Base-by-base conservation (phyloP, 352 stramenopile species). In the Globisporangium ultimum region DNA sequence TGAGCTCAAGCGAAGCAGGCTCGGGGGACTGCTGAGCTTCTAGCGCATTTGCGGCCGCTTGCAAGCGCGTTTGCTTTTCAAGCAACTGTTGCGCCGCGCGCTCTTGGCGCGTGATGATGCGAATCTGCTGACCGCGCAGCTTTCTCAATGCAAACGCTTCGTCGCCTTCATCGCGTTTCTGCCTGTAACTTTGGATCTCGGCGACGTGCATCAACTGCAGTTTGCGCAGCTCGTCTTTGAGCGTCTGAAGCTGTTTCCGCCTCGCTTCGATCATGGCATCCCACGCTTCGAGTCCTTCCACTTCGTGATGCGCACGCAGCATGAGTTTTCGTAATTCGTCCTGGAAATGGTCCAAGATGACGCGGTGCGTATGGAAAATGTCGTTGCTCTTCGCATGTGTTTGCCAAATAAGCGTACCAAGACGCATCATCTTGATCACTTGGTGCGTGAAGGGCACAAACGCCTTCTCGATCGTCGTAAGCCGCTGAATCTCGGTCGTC, bases 381-480 rank as follows among this genome's bases (percentile, higher is more conserved):
- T 63, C 58, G 4, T 80, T 83, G 28, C 53, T 73, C 42, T 76
- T 75, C 3, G 34, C 48, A 52, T 88, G 69, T 0, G 74, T 78
- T 34, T 84, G 63, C 8, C 66, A 46, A 12, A 89, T 63, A 3
- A 87, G 53, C 2, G 55, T 67, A 2, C 68, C 64, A 11, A 91
- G 63, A 10, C 76, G 68, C 36, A 78, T 51, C 14, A 77, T 60
- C 13, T 70, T 69, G 24, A 94, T 69, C 24, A 92, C 71, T 21
- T 91, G 78, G 50, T 92, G 84, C 0, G 62, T 91, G 61, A 92
- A 94, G 2, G 84, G 78, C 22, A 92, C 78, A 41, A 92, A 89
- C 3, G 80, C 78, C 54, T 79, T 81, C 60, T 92, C 80, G 17
- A 94, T 81, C 2, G 67, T 55, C 0, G 66, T 74, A 15, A 94